Evolutionary conservation across 2,329 filamentous ascomycete species (phyloP), one percentile per base, ranked within the genome.

Genomic region (Colletotrichum coccodes): DNA sequence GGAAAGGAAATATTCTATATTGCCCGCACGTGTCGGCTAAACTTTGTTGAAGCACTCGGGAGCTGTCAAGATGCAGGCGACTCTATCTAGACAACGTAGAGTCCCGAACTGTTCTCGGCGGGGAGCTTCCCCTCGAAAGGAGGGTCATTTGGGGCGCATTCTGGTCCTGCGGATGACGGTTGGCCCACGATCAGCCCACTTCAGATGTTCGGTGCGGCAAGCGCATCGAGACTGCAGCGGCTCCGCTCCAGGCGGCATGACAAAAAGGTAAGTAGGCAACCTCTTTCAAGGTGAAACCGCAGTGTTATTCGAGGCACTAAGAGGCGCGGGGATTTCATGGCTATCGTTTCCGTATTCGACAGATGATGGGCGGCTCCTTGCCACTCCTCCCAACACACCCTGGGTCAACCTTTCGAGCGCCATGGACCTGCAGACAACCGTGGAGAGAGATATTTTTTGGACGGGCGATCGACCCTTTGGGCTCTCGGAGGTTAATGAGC

Each of bases 11-110:
- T 46, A 57, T 42, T 21, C 6, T 44, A 62, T 34, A 49, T 26
- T 61, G 36, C 36, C 18, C 28, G 11, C 66, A 69, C 49, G 54
- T 56, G 62, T 56, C 62, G 62, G 56, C 6, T 67, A 61, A 61
- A 67, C 18, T 40, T 32, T 40, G 62, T 34, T 28, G 26, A 9
- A 23, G 23, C 21, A 18, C 14, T 4, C 26, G 28, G 28, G n/a
- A 38, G 30, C 49, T 40, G 38, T 38, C 21, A 44, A 18, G 7
- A 52, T 38, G 66, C 62, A 67, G 9, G 23, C 9, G 11, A 34
- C 52, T 49, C 28, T 53, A 36, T 64, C 38, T 11, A 23, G 40
- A 49, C 47, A 23, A 34, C 42, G 9, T 8, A n/a, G 12, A 18
- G 18, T 2, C 12, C 8, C 32, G n/a, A 3, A 11, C 4, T 21